Base-by-base conservation (phyloP, 331 rosid species). In the Phaseolus coccineus region DNA sequence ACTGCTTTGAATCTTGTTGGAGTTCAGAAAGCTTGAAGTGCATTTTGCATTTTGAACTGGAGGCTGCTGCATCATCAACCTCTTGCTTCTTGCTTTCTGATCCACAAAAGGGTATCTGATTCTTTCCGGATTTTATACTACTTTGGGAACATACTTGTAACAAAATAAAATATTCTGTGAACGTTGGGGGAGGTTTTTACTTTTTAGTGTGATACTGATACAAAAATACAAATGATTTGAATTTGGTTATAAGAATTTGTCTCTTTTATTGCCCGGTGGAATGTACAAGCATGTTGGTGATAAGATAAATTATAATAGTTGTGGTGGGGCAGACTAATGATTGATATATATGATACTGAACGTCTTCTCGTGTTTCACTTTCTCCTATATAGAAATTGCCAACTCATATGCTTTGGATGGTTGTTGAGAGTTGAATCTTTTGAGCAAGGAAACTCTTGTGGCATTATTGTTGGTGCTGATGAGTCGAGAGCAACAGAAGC, bases 401-500 rank as follows among this genome's bases (percentile, higher is more conserved):
- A 57, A 37, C 12, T 2, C 33, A 50, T 66, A 53, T 80, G 86
- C 57, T 33, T 71, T 77, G 78, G 72, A 80, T 78, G 83, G 85
- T 79, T 78, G 57, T 64, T 82, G 72, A 87, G 87, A 81, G 71
- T 80, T 89, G 62, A 82, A 40, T 24, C 52, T 64, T 70, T 77
- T 74, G 77, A 78, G 84, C 42, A 62, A 57, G 77, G 77, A 50
- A 68, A 52, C 77, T 76, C 58, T 76, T 76, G 78, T 28, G 30
- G 51, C 56, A 74, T 48, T 56, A 57, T 33, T 44, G 33, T 42
- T 59, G 61, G 83, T 72, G 73, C 64, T 58, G 77, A 93, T 91
- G 99, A 91, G 88, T 87, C 85, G 85, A 74, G 99, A 90, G 69
- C 89, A 85, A 65, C 88, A 74, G 82, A 96, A 89, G 82, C 85